phyloP scores from a whole-genome alignment of 2,329 filamentous ascomycete genomes.

The Microdochium paspali region DNA sequence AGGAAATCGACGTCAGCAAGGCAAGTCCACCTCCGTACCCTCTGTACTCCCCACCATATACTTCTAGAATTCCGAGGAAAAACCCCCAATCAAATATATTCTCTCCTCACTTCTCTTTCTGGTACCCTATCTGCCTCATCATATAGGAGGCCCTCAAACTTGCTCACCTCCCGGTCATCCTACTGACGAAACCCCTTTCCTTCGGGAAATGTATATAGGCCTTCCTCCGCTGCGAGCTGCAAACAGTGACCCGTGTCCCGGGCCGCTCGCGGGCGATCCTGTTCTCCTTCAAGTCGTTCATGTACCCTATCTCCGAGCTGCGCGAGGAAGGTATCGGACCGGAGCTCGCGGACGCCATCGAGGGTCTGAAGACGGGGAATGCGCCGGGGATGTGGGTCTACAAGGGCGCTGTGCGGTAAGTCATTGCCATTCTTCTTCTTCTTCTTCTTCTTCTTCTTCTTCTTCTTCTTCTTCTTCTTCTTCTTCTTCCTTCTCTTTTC shows the following conservation, averaged over 20 bases:
- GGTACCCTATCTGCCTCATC: too few species aligned
- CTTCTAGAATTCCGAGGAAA: too few species aligned
- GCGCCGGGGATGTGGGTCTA: conserved; percentile 44
- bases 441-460: too few species aligned
- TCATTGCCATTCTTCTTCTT: too few species aligned
- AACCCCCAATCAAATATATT: background rate
- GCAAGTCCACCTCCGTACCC: conserved; percentile 11
- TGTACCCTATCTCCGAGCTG: conserved; percentile 37
- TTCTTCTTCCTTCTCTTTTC: too few species aligned
- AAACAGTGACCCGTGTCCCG: conserved; percentile 40
- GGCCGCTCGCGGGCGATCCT: conserved; percentile 30
- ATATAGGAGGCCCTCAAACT: too few species aligned
- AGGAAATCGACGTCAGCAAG: conserved; percentile 27
- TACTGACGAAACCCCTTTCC: too few species aligned
- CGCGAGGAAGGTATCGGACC: conserved; percentile 37
- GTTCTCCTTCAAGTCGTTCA: conserved; percentile 48
- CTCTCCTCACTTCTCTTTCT: too few species aligned
- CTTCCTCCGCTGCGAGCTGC: conserved; percentile 36
- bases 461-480: too few species aligned
- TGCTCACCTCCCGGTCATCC: too few species aligned
- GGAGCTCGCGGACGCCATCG: conserved; percentile 40
- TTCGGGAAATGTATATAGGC: conserved; percentile 12
- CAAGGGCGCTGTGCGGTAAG: conserved; percentile 33
- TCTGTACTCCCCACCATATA: too few species aligned
- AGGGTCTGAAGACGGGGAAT: conserved; percentile 39